phyloP scores from a whole-genome alignment of 2,329 filamentous ascomycete genomes.

The Fusarium equiseti region DNA sequence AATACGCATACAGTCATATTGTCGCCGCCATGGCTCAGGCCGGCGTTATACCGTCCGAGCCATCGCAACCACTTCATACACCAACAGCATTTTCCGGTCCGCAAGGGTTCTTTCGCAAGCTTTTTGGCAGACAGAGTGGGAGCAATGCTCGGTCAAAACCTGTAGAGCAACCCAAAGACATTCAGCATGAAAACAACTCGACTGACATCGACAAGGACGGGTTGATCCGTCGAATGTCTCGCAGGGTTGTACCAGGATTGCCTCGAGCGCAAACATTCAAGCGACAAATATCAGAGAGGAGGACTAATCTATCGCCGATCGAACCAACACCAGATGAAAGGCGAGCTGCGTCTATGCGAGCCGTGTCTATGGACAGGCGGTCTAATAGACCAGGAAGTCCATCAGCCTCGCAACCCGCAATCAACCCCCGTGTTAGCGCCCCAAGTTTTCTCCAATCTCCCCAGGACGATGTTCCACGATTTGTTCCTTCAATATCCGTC shows the following conservation, averaged over 20 bases:
- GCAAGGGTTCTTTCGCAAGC: conserved; percentile 48
- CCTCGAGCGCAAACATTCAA: conserved; percentile 84
- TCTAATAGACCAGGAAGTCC: conserved; percentile 51
- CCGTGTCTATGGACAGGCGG: conserved; percentile 73
- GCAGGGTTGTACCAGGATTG: conserved; percentile 80
- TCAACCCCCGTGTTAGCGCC: conserved; percentile 61
- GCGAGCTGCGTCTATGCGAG: conserved; percentile 77
- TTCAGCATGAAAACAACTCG: conserved; percentile 51
- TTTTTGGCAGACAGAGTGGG: conserved; percentile 45
- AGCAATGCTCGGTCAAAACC: conserved; percentile 21
- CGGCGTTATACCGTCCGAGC: conserved; percentile 47
- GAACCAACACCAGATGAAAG: conserved; percentile 74
- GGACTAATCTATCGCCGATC: conserved; percentile 77
- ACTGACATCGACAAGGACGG: conserved; percentile 51
- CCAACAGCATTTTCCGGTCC: conserved; percentile 43
- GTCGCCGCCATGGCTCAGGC: conserved; percentile 51
- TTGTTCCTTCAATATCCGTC: conserved; percentile 35
- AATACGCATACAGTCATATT: conserved; percentile 30
- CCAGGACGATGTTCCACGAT: conserved; percentile 36
- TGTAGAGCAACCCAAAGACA: conserved; percentile 27
- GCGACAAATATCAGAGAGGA: conserved; percentile 83
- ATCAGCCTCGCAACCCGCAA: conserved; percentile 36
- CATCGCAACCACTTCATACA: conserved; percentile 42
- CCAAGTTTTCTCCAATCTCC: conserved; percentile 57
- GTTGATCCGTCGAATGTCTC: conserved; percentile 58